Evolutionary conservation across 352 stramenopile genomes (phyloP).

Genomic region (Aphanomyces astaci): DNA sequence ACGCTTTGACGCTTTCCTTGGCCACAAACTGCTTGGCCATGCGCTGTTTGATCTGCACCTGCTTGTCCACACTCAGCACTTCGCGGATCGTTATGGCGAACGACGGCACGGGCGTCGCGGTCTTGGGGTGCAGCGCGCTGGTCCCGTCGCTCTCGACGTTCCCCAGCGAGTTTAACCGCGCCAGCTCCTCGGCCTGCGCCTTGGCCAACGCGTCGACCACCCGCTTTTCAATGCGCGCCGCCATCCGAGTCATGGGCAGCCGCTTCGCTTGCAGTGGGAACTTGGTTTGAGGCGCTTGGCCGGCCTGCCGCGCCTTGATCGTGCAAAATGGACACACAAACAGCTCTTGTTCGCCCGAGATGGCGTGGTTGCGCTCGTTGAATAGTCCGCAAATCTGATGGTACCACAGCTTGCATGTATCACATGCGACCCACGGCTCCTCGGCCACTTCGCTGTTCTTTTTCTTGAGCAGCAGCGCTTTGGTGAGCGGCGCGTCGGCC

Average conservation of each 20-base stretch:
- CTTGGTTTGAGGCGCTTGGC: slow-evolving; percentile 67
- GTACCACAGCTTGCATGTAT: slow-evolving; percentile 97
- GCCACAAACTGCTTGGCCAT: slow-evolving; percentile 65
- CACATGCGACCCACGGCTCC: slow-evolving; percentile 97
- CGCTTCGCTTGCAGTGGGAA: slow-evolving; percentile 73
- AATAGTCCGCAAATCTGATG: slow-evolving; percentile 99
- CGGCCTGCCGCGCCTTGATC: slow-evolving; percentile 67
- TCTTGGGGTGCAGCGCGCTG: slow-evolving; percentile 49
- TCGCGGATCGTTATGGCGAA: slow-evolving; percentile 81
- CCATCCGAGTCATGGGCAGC: slow-evolving; percentile 76
- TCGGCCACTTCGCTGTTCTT: slow-evolving; percentile 98
- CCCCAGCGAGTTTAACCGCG: slow-evolving; percentile 70
- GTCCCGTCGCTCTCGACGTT: slow-evolving; percentile 81
- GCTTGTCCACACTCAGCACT: slow-evolving; percentile 79
- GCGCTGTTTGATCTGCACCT: slow-evolving; percentile 79
- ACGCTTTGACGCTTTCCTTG: slow-evolving; percentile 52
- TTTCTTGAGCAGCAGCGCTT: slow-evolving; percentile 92
- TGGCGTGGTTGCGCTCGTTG: slow-evolving; percentile 97
- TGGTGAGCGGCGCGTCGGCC: slow-evolving; percentile 76
- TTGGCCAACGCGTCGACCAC: slow-evolving; percentile 68
- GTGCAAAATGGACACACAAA: slow-evolving; percentile 84
- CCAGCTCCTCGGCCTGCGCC: slow-evolving; percentile 64
- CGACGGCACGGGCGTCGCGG: slow-evolving; percentile 42
- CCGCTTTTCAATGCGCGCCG: slow-evolving; percentile 71
- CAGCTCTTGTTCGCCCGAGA: slow-evolving; percentile 77